Evolutionary conservation across 2,329 filamentous ascomycete genomes (phyloP).

Genomic region (Cladobotryum protrusum): DNA sequence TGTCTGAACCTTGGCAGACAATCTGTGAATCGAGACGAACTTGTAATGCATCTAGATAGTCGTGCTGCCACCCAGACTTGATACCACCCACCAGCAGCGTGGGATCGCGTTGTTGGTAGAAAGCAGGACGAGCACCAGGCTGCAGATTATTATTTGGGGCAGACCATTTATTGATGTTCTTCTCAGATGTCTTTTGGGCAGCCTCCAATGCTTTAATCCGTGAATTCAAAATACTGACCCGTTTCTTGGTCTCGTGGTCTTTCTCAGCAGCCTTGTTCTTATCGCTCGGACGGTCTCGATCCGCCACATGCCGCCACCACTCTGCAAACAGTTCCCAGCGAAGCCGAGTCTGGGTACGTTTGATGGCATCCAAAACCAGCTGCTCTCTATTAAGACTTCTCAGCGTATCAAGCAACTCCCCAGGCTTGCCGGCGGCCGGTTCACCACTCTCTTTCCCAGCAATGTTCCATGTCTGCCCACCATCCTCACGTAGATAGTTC

Average conservation of each 20-base stretch:
- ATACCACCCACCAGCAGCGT: conserved; percentile 33
- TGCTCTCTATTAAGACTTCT: conserved; percentile 18
- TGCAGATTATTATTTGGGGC: conserved; percentile 13
- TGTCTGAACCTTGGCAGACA: not conserved
- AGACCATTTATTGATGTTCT: not conserved
- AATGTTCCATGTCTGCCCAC: conserved; percentile 22
- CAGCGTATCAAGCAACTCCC: conserved; percentile 3
- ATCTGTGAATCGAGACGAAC: not conserved
- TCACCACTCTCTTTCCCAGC: conserved; percentile 12
- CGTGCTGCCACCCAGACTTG: conserved; percentile 31
- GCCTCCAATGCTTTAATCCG: not conserved
- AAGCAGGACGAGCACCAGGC: conserved; percentile 17
- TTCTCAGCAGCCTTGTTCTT: not conserved
- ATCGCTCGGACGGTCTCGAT: conserved; percentile 5
- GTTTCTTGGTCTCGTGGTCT: not conserved
- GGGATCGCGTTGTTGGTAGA: conserved; percentile 28
- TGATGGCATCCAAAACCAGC: conserved; percentile 14
- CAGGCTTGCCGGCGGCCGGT: not conserved
- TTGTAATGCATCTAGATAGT: not conserved
- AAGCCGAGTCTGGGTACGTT: conserved; percentile 13
- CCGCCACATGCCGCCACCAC: conserved; percentile 34
- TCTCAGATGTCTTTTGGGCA: not conserved
- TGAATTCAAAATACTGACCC: not conserved
- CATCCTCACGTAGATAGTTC: conserved; percentile 19
- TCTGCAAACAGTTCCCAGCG: conserved; percentile 34